Conservation (phyloP, 768 basidiomycete species). For the Leccinum broughii region DNA sequence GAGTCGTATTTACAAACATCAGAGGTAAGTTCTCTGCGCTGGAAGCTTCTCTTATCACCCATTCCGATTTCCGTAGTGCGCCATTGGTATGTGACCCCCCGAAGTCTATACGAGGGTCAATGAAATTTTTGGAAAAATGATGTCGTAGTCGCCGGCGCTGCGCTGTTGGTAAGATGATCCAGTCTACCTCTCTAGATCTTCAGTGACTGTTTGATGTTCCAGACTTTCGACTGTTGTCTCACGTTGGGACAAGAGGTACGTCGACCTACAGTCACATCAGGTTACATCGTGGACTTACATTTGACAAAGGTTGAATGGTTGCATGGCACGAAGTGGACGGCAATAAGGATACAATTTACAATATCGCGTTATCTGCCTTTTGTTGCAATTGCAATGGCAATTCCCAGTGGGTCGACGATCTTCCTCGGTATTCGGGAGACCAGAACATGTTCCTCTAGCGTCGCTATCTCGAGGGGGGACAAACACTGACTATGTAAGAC, state of each 20-base stretch:
- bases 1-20: slow-evolving; percentile 15
- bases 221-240: slow-evolving; percentile 21
- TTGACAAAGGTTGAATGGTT: slow-evolving; percentile 20
- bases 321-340: slow-evolving; percentile 17
- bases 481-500: slow-evolving; percentile 8
- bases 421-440: not conserved
- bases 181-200: not conserved
- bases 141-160: slow-evolving; percentile 12
- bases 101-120: not conserved
- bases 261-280: not conserved
- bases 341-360: slow-evolving; percentile 19
- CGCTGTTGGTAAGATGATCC: slow-evolving; percentile 12
- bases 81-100: slow-evolving; percentile 10
- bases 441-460: not conserved
- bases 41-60: not conserved
- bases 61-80: not conserved
- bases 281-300: not conserved
- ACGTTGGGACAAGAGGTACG: slow-evolving; percentile 15
- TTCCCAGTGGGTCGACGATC: slow-evolving; percentile 8
- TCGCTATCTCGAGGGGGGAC: slow-evolving; percentile 5
- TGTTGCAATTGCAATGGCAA: slow-evolving; percentile 13
- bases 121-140: not conserved
- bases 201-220: not conserved
- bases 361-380: slow-evolving; percentile 26
- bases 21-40: slow-evolving; percentile 8